These are phyloP conservation scores for Peronosclerospora sorghi DNA, from an alignment of 352 stramenopile genomes.

Conservation along the genomic window DNA sequence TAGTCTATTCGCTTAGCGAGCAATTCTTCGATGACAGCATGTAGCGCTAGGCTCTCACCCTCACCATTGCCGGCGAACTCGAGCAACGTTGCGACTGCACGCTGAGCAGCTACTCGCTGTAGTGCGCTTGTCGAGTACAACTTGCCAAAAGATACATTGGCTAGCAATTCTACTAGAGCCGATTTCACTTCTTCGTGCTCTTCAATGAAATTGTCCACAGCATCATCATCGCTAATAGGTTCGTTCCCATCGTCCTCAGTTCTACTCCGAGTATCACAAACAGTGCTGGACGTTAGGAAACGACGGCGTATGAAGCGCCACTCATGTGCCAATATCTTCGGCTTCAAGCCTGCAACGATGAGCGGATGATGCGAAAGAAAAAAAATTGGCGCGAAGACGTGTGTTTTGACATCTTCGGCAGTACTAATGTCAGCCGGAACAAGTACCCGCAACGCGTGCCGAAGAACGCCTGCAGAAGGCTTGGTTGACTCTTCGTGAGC, in stretches of 20 bases:
- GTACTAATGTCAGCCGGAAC: slow-evolving; percentile 28
- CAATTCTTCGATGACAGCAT: slow-evolving; percentile 53
- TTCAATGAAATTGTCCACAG: slow-evolving; percentile 71
- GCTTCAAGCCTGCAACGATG: slow-evolving; percentile 48
- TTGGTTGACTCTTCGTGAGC: slow-evolving; percentile 30
- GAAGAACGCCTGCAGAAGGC: slow-evolving; percentile 45
- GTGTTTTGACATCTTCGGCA: slow-evolving; percentile 22
- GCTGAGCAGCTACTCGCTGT: slow-evolving; percentile 53
- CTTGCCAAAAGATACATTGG: slow-evolving; percentile 28
- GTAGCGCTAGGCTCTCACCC: slow-evolving; percentile 58
- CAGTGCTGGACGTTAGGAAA: slow-evolving; percentile 30
- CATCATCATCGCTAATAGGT: slow-evolving; percentile 39
- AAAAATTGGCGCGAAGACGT: slow-evolving; percentile 39
- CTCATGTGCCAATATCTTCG: slow-evolving; percentile 39
- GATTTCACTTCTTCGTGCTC: slow-evolving; percentile 50
- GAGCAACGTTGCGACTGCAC: slow-evolving; percentile 56
- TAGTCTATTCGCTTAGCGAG: slow-evolving; percentile 43
- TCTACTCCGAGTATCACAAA: background rate
- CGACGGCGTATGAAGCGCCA: slow-evolving; percentile 53
- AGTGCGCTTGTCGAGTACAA: slow-evolving; percentile 39
- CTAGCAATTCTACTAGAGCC: slow-evolving; percentile 34
- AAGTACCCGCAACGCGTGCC: slow-evolving; percentile 46
- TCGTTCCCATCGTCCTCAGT: slow-evolving; percentile 32
- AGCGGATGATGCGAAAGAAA: slow-evolving; percentile 66
- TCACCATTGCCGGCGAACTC: slow-evolving; percentile 75